Percentiles rank a stretch among this genome's conserved stretches.
phyloP scores from a whole-genome alignment of 164 flowering plant species.

The Piper longum region DNA sequence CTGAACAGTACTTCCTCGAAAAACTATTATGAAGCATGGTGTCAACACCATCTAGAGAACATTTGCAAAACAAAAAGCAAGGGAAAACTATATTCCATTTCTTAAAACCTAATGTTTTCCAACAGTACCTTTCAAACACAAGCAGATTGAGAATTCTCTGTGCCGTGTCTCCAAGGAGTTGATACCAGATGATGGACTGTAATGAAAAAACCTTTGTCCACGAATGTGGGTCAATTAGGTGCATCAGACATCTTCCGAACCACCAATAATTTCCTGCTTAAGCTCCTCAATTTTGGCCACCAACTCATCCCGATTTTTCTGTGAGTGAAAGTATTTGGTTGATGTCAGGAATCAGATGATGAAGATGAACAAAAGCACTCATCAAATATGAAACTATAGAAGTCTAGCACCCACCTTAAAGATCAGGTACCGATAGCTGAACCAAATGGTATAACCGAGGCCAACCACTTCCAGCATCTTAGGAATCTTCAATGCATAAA shows the following conservation, averaged over 20 bases:
- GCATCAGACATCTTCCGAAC: constrained; percentile 26
- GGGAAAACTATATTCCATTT: too few species aligned
- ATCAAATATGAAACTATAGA: background rate
- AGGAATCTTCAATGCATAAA: constrained; percentile 42
- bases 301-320: constrained; percentile 70
- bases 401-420: constrained; percentile 45
- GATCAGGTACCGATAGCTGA: constrained; percentile 61
- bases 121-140: too few species aligned
- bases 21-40: too few species aligned
- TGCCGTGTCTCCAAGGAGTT: background rate
- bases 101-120: too few species aligned
- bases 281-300: constrained; percentile 45
- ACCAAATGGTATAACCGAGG: constrained; percentile 72
- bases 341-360: background rate
- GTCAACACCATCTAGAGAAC: too few species aligned
- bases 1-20: too few species aligned
- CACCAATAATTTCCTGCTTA: constrained; percentile 44
- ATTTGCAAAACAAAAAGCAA: too few species aligned
- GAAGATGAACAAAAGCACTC: background rate
- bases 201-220: background rate
- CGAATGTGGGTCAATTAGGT: background rate
- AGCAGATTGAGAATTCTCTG: background rate
- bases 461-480: constrained; percentile 79
- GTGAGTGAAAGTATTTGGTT: constrained; percentile 9
- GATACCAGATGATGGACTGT: background rate